Percentiles rank a stretch among this genome's conserved stretches.
phyloP scores from a whole-genome alignment of 129 eudicot genomes.

The Helianthus tuberosus region DNA sequence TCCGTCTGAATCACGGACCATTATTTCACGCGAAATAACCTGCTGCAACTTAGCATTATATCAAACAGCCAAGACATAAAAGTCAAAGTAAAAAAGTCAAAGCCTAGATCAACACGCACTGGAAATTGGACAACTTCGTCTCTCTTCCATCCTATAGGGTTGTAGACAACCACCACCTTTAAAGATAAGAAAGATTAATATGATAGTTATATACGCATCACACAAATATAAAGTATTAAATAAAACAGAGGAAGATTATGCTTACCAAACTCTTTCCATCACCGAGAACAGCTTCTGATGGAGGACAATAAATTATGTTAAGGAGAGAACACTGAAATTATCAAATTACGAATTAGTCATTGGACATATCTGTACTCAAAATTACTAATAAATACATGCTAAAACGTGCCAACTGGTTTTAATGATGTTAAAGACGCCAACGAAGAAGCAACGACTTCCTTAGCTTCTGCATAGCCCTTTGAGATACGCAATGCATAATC shows the following conservation, averaged over 20 bases:
- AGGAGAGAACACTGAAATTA: conserved; percentile 85
- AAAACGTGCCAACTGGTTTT: conserved; percentile 46
- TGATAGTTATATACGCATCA: conserved; percentile 12
- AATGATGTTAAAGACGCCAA: conserved; percentile 55
- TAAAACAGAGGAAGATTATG: conserved; percentile 1
- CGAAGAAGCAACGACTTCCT: conserved; percentile 69
- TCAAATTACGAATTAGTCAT: conserved; percentile 27
- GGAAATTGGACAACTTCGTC: conserved; percentile 94
- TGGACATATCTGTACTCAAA: conserved; percentile 11
- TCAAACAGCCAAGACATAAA: conserved; percentile 2
- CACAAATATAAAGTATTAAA: background rate
- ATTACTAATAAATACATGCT: conserved; percentile 53
- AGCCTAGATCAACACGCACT: conserved; percentile 51
- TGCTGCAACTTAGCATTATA: conserved; percentile 27
- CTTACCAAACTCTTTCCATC: conserved; percentile 76
- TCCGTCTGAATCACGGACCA: conserved; percentile 80
- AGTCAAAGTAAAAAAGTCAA: conserved; percentile 7
- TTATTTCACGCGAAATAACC: conserved; percentile 63
- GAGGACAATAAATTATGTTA: conserved; percentile 87
- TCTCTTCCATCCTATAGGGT: conserved; percentile 92
- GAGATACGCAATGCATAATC: conserved; percentile 84
- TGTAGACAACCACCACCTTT: conserved; percentile 79
- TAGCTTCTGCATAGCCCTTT: conserved; percentile 78
- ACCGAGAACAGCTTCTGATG: conserved; percentile 76
- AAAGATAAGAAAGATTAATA: conserved; percentile 13